A percentile compares a stretch with the other conserved stretches of the same genome.
These are phyloP conservation scores for Rhynchosporium secalis DNA, from an alignment of 2,329 filamentous ascomycete genomes.

Conservation along the genomic window DNA sequence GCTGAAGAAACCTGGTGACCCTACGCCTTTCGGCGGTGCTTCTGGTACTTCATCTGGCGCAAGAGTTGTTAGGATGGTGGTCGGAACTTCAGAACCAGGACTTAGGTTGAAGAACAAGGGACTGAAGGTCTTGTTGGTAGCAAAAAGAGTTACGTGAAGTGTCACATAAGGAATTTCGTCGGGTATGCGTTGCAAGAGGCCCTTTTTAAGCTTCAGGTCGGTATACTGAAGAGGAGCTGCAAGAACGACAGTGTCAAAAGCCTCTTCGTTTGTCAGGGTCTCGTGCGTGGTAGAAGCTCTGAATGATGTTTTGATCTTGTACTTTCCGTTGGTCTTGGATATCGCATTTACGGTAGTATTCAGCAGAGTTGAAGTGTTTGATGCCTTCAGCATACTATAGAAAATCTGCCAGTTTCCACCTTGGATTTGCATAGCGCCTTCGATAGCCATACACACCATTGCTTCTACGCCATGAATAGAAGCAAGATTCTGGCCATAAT, in stretches of 20 bases:
- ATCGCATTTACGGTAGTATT: conserved; percentile 70
- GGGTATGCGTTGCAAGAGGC: conserved; percentile 68
- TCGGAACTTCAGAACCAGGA: conserved; percentile 60
- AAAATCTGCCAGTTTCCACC: conserved; percentile 98
- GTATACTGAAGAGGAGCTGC: conserved; percentile 83
- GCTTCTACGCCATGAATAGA: conserved; percentile 86
- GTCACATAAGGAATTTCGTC: conserved; percentile 82
- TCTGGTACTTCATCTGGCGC: conserved; percentile 51
- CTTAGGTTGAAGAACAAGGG: conserved; percentile 70
- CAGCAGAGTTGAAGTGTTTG: conserved; percentile 59
- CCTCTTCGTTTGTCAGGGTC: conserved; percentile 28
- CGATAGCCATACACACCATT: conserved; percentile 85
- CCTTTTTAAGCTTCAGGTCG: conserved; percentile 61
- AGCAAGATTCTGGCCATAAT: conserved; percentile 89
- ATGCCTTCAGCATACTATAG: conserved; percentile 69
- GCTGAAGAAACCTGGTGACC: conserved; percentile 79
- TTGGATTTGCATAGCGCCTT: conserved; percentile 74
- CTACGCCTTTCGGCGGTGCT: conserved; percentile 59
- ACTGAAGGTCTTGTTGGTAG: conserved; percentile 72
- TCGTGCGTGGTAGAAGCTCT: conserved; percentile 13
- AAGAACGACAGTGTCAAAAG: conserved; percentile 79
- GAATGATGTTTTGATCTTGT: conserved; percentile 44
- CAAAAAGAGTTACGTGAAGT: conserved; percentile 87
- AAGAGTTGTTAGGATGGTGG: conserved; percentile 81
- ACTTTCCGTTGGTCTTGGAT: conserved; percentile 50